Evolutionary conservation across 352 stramenopile species (phyloP).

Genomic region (Globisporangium spiculum): DNA sequence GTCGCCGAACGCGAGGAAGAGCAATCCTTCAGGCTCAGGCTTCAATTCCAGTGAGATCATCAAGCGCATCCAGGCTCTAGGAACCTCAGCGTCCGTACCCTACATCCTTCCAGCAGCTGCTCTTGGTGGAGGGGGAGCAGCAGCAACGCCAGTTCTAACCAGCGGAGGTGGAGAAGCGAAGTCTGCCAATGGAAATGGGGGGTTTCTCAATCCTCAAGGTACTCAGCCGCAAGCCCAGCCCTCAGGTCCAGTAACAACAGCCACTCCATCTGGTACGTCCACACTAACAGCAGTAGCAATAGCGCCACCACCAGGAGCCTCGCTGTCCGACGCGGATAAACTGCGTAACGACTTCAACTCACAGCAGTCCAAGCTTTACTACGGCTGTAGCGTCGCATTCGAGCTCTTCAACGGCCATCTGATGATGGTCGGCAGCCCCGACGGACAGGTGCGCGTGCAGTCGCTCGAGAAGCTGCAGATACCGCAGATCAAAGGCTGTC

Average conservation of each 20-base stretch:
- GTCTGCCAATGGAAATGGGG: background rate
- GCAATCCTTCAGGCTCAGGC: background rate
- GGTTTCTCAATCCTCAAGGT: background rate
- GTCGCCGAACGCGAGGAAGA: background rate
- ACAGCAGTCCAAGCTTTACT: conserved; percentile 55
- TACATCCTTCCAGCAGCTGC: conserved; percentile 9
- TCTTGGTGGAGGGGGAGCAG: conserved; percentile 8
- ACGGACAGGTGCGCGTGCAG: conserved; percentile 59
- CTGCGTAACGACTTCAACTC: conserved; percentile 76
- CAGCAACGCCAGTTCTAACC: background rate
- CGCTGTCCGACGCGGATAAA: conserved; percentile 51
- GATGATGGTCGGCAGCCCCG: conserved; percentile 62
- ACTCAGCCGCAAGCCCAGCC: background rate
- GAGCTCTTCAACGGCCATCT: conserved; percentile 77
- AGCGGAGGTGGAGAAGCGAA: background rate
- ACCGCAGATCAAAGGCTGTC: conserved; percentile 46
- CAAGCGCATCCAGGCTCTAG: conserved; percentile 46
- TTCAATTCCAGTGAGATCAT: conserved; percentile 54
- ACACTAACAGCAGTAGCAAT: background rate
- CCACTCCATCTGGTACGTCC: background rate
- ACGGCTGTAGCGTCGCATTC: conserved; percentile 62
- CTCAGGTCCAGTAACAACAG: background rate
- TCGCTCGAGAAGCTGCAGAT: conserved; percentile 56
- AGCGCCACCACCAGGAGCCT: conserved; percentile 1
- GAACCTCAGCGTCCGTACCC: conserved; percentile 40